phyloP scores from a whole-genome alignment of 2,329 filamentous ascomycete genomes.

The Xylaria arbuscula region DNA sequence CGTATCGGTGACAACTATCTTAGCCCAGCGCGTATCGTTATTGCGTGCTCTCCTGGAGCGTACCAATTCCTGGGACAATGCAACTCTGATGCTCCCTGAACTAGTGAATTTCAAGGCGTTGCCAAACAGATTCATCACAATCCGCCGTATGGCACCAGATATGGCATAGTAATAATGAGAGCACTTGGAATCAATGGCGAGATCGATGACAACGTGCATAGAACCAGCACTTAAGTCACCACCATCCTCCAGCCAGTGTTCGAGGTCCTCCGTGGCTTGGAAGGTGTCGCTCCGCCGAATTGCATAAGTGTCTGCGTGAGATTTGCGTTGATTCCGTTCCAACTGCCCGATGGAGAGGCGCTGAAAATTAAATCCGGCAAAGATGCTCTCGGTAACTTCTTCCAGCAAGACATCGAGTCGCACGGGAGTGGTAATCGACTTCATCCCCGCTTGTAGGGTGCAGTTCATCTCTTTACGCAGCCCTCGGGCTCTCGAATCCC shows the following conservation, averaged over 20 bases:
- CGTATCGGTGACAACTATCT: constrained; percentile 68
- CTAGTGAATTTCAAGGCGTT: constrained; percentile 72
- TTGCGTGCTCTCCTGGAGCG: constrained; percentile 34
- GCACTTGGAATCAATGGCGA: constrained; percentile 60
- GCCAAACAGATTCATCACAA: constrained; percentile 72
- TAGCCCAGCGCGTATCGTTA: constrained; percentile 41
- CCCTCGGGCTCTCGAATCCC: constrained; percentile 28
- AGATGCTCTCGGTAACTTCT: constrained; percentile 61
- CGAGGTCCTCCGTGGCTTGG: constrained; percentile 30
- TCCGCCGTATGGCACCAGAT: constrained; percentile 62
- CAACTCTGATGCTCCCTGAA: constrained; percentile 48
- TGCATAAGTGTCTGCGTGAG: constrained; percentile 28
- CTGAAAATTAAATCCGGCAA: constrained; percentile 56
- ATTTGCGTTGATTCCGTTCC: constrained; percentile 29
- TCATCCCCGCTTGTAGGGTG: constrained; percentile 42
- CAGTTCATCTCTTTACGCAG: constrained; percentile 31
- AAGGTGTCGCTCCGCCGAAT: constrained; percentile 27
- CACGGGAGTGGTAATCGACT: constrained; percentile 44
- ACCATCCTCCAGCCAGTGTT: constrained; percentile 9
- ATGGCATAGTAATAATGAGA: constrained; percentile 66
- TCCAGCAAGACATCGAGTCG: constrained; percentile 57
- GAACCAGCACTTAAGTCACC: constrained; percentile 8
- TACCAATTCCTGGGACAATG: constrained; percentile 34
- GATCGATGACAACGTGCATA: constrained; percentile 54
- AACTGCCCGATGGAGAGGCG: constrained; percentile 32